Percentiles rank a stretch among this genome's conserved stretches.
phyloP scores from a whole-genome alignment of 2,329 filamentous ascomycete genomes.

The Pezizomycotina sp. region DNA sequence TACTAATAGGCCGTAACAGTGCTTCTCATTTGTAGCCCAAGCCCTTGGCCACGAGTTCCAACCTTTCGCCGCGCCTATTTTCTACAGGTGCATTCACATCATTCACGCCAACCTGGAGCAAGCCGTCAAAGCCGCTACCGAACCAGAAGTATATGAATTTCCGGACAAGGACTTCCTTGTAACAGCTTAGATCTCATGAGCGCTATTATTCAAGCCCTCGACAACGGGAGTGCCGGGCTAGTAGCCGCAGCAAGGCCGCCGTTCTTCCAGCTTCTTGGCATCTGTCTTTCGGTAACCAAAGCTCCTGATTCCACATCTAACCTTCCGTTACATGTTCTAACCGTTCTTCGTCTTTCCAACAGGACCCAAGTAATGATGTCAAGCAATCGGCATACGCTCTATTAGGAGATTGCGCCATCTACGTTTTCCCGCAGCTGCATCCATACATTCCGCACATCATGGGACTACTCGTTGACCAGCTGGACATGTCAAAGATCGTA shows the following conservation, averaged over 20 bases:
- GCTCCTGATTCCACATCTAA: slow-evolving; percentile 4
- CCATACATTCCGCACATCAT: slow-evolving; percentile 56
- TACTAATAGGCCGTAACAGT: slow-evolving; percentile 30
- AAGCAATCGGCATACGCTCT: slow-evolving; percentile 91
- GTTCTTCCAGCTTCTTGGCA: slow-evolving; percentile 77
- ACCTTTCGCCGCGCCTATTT: slow-evolving; percentile 73
- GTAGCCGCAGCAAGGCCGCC: slow-evolving; percentile 59
- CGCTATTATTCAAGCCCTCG: slow-evolving; percentile 79
- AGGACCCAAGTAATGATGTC: slow-evolving; percentile 78
- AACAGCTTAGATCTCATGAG: slow-evolving; percentile 83
- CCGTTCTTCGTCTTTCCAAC: slow-evolving; percentile 6
- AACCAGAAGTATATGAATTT: slow-evolving; percentile 32
- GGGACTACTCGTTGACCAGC: slow-evolving; percentile 67
- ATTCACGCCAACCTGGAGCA: slow-evolving; percentile 84
- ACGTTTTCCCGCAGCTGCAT: slow-evolving; percentile 68
- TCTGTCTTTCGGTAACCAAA: slow-evolving; percentile 51
- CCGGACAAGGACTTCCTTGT: slow-evolving; percentile 96
- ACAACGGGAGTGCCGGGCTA: slow-evolving; percentile 53
- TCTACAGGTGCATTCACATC: slow-evolving; percentile 72
- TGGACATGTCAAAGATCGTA: slow-evolving; percentile 44
- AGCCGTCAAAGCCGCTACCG: slow-evolving; percentile 50
- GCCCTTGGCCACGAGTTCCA: slow-evolving; percentile 69
- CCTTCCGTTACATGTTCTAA: background rate
- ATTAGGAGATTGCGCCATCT: slow-evolving; percentile 85
- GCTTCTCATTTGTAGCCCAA: slow-evolving; percentile 80